Evolutionary conservation across 2,329 filamentous ascomycete genomes (phyloP), one percentile per base, ranked within the genome.

Genomic region (Clonostachys rosea): DNA sequence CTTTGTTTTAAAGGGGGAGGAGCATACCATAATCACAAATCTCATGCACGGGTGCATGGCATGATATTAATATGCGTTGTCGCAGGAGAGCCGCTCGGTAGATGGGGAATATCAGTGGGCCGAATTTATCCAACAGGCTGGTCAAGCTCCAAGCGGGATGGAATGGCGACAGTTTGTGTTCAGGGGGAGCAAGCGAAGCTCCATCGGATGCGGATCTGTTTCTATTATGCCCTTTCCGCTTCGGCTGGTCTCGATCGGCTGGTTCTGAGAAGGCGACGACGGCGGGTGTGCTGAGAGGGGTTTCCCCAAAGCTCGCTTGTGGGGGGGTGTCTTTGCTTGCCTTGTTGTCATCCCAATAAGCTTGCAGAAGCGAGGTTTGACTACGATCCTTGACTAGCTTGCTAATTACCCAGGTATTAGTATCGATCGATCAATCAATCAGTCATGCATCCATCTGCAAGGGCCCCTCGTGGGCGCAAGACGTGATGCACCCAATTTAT

Each of bases 31-130:
- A 95, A 66, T 96, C 89, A 70, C 92, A 97, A 46, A 83, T 80
- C 57, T 83, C 75, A 62, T 91, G 86, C 18, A 99, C 90, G 1
- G 94, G 94, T 11, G 91, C 85, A 63, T 91, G 84, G 16, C 87
- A 86, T 24, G 94, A 86, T 51, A 99, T 85, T 45, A 99, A 68
- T 47, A 99, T 92, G 48, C 94, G 82, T 68, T 94, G 92, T 48
- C 92, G 82, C 52, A 96, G 69, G 44, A 99, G 70, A 8, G 91
- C 90, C 41, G 91, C 90, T 56, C 94, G 83, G 57, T 96, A 87
- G 52, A 99, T 79, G 11, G 94, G 89, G 60, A 96, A 99, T 44
- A 97, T 82, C 47, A 99, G 74, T 2, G 94, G 94, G 0, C 94
- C 94, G 61, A 97, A 95, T 9, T 79, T 81, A 55, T 94, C 84